Conservation (phyloP, 139 green algal species). For the Penium margaritaceum region DNA sequence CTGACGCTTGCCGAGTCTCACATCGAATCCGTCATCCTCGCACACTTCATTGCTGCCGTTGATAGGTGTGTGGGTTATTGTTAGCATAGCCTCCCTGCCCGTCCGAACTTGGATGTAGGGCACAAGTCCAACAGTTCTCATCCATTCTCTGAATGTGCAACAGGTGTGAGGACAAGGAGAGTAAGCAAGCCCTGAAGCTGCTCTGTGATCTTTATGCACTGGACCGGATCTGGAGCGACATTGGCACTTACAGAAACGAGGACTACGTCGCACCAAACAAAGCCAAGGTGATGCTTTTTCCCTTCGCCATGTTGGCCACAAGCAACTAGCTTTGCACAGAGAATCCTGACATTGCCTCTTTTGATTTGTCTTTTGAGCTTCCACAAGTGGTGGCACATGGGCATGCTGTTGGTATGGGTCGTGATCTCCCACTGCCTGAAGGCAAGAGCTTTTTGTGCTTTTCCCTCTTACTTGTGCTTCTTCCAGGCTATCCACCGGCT, state of each 20-base stretch:
- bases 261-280: constrained; percentile 47
- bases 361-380: background rate
- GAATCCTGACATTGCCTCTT: constrained; percentile 1
- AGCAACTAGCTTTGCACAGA: background rate
- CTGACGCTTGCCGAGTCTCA: constrained; percentile 38
- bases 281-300: constrained; percentile 32
- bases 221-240: constrained; percentile 42
- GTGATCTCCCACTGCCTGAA: no score
- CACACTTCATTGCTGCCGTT: constrained; percentile 33
- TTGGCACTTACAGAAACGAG: constrained; percentile 42
- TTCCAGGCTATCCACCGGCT: constrained; percentile 40
- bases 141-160: no score
- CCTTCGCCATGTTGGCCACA: background rate
- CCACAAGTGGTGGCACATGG: background rate
- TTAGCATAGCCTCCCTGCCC: no score
- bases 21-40: constrained; percentile 42
- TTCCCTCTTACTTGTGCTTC: background rate
- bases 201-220: constrained; percentile 44
- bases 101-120: no score
- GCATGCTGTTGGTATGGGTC: no score
- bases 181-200: constrained; percentile 16
- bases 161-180: constrained; percentile 35
- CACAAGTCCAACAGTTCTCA: no score
- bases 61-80: constrained; percentile 32
- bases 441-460: background rate